Evolutionary conservation across 2,329 filamentous ascomycete species (phyloP).

Genomic region (Mariannaea elegans): DNA sequence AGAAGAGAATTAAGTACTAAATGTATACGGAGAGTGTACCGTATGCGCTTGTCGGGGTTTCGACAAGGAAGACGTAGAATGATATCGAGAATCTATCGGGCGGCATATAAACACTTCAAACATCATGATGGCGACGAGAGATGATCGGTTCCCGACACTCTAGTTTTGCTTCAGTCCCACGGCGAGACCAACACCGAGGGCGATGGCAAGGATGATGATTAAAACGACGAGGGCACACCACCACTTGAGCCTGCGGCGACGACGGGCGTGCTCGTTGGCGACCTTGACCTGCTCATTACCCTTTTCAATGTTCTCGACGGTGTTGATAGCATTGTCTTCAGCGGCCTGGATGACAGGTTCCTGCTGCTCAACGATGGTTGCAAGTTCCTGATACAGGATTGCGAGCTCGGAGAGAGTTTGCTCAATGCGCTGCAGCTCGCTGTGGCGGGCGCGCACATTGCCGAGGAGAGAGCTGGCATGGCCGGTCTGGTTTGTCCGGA

Average conservation of each 20-base stretch:
- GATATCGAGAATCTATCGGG: constrained; percentile 36
- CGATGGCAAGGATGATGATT: constrained; percentile 65
- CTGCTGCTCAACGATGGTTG: constrained; percentile 77
- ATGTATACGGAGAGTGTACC: constrained; percentile 25
- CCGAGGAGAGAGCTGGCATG: constrained; percentile 79
- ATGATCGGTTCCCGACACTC: constrained; percentile 7
- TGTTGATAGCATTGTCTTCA: constrained; percentile 72
- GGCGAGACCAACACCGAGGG: constrained; percentile 63
- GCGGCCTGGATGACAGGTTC: constrained; percentile 69
- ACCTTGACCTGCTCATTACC: constrained; percentile 75
- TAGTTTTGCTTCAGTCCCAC: constrained; percentile 50
- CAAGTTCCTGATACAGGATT: constrained; percentile 77
- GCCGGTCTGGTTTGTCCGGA: constrained; percentile 77
- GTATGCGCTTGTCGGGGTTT: constrained; percentile 27
- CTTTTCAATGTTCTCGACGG: constrained; percentile 71
- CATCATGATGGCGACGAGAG: constrained; percentile 21
- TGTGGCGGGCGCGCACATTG: constrained; percentile 82
- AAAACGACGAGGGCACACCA: constrained; percentile 73
- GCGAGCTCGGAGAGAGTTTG: constrained; percentile 76
- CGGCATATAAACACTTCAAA: constrained; percentile 22
- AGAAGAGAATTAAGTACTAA: constrained; percentile 37
- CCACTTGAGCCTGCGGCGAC: constrained; percentile 82
- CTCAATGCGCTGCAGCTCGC: constrained; percentile 84
- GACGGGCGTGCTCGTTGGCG: constrained; percentile 72
- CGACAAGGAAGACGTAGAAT: constrained; percentile 7